These are phyloP conservation scores for Colletotrichum graminicola DNA, from an alignment of 2,329 filamentous ascomycete species.

Conservation along the genomic window DNA sequence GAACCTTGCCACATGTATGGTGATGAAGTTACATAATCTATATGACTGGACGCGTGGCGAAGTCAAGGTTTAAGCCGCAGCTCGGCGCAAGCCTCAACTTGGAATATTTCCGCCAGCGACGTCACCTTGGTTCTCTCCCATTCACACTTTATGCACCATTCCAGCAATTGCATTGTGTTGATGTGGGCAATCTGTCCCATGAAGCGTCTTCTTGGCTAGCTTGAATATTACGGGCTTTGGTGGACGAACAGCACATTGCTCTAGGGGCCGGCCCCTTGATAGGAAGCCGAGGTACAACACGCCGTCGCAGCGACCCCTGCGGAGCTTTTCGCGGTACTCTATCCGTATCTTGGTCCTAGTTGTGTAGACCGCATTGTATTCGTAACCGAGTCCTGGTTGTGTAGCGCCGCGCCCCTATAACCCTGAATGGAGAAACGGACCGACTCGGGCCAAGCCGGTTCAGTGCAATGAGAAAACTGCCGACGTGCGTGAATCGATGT, in stretches of 20 bases:
- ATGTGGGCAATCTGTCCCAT: background rate
- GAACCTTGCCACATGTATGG: background rate
- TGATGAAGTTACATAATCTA: too few species aligned
- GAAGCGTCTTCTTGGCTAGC: background rate
- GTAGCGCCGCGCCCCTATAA: conserved; percentile 1
- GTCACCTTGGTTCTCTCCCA: background rate
- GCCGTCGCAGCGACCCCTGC: background rate
- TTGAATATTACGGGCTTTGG: background rate
- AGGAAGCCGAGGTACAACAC: background rate
- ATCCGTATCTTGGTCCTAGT: too few species aligned
- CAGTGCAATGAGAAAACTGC: background rate
- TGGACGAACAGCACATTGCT: background rate
- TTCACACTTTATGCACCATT: background rate
- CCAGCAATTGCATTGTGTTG: background rate
- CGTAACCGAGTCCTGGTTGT: background rate
- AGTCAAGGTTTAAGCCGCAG: background rate
- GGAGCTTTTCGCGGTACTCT: background rate
- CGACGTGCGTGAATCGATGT: background rate
- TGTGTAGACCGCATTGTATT: too few species aligned
- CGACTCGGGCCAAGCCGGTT: conserved; percentile 14
- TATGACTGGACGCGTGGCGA: background rate
- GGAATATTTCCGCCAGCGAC: background rate
- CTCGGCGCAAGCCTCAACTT: background rate
- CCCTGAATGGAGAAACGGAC: conserved; percentile 20
- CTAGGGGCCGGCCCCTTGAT: too few species aligned